Percentiles rank a stretch among this genome's conserved stretches.
Evolutionary conservation across 1,139 yeast genomes (phyloP).

Genomic region (Kodamaea fungicola): DNA sequence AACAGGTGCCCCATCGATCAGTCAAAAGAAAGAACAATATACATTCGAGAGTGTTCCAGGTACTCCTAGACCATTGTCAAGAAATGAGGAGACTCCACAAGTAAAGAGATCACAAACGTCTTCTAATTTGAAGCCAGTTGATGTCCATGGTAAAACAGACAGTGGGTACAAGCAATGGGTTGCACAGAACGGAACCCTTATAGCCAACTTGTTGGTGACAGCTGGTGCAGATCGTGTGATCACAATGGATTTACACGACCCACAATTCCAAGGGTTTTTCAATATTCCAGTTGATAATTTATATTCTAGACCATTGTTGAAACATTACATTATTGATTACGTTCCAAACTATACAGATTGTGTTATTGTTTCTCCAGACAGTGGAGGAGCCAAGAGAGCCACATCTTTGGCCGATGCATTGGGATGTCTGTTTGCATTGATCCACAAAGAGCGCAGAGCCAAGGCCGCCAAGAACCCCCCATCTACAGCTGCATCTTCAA

Average conservation of each 20-base stretch:
- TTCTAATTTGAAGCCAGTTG: conserved; percentile 25
- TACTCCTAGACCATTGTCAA: conserved; percentile 47
- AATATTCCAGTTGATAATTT: conserved; percentile 90
- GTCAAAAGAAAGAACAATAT: conserved; percentile 41
- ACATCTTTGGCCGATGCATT: conserved; percentile 89
- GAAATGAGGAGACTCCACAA: conserved; percentile 8
- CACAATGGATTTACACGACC: conserved; percentile 97
- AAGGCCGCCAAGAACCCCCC: conserved; percentile 35
- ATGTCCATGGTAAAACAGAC: conserved; percentile 39
- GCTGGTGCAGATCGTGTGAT: conserved; percentile 97
- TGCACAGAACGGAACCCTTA: conserved; percentile 90
- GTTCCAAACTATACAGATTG: conserved; percentile 75
- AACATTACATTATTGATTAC: conserved; percentile 70
- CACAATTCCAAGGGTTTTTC: conserved; percentile 92
- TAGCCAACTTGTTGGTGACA: conserved; percentile 82
- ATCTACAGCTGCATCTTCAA: conserved; percentile 15
- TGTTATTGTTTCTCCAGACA: conserved; percentile 91
- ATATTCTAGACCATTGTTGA: conserved; percentile 79
- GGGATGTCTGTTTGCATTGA: conserved; percentile 87
- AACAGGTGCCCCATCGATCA: conserved; percentile 43
- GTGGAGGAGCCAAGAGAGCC: conserved; percentile 97
- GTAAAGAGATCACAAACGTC: not conserved
- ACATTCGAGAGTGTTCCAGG: conserved; percentile 65
- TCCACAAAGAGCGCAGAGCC: conserved; percentile 89
- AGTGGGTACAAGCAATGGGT: conserved; percentile 92